Base-by-base conservation (phyloP, 176 grass and related monocot genomes). In the Cocos nucifera region DNA sequence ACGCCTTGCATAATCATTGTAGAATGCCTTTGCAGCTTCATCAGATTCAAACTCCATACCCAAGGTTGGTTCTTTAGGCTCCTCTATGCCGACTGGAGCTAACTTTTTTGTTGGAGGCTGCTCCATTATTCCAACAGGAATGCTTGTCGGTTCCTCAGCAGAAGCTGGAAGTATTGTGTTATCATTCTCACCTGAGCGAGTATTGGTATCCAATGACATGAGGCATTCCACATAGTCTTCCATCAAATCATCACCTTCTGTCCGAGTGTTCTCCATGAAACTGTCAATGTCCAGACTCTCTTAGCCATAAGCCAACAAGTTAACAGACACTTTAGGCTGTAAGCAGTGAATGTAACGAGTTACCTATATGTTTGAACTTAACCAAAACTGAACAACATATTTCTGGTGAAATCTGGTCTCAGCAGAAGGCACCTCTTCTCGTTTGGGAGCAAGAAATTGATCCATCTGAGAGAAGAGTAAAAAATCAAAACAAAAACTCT, bases 181-280 rank as follows among this genome's bases (percentile, higher is more conserved):
- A 12, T 83, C 79, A 29, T 71, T 73, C 28, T 76, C 82, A 18
- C 53, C 56, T 15, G 69, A 22, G 5, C 72, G 80, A 3, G 78
- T 35, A 27, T 82, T 90, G 10, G 83, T 87, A 59, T 96, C 92
- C 72, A 90, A 51, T 19, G 92, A 85, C 92, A 90, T 90, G 64
- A 82, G 77, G 66, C 92, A 96, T 35, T 88, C 80, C 17, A 85
- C 92, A 75, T 96, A 90, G 54, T 90, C 77, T 49, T 80, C 92
- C 69, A 96, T 96, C 18, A 89, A 67, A 23, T 87, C 83, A 15
- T 86, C 79, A 3, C 66, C 76, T 52, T 86, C 77, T n/a, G 35
- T 61, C 70, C 85, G 74, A 17, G 59, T 54, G 19, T 58, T 76
- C 53, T 78, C 79, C 82, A 95, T 89, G 15, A 61, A 56, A 19